phyloP scores from a whole-genome alignment of 257 asterid species.

The Avicennia marina region DNA sequence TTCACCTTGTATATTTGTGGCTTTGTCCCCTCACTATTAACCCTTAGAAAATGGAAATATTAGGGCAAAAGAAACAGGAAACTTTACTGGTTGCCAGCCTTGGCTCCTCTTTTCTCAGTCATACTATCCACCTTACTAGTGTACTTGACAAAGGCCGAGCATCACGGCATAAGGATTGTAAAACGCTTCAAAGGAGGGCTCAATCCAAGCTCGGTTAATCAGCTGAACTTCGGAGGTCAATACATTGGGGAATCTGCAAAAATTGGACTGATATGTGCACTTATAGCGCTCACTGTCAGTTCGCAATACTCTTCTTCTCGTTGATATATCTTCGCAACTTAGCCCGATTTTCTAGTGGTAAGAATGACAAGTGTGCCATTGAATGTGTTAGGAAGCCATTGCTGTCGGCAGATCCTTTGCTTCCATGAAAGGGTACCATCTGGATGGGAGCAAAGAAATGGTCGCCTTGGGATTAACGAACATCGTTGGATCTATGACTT shows the following conservation, averaged over 20 bases:
- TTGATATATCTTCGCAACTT: no score
- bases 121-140: slow-evolving; percentile 29
- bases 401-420: slow-evolving; percentile 91
- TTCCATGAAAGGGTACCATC: slow-evolving; percentile 66
- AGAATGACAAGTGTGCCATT: no score
- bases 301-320: no score
- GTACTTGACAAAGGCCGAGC: slow-evolving; percentile 58
- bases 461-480: slow-evolving; percentile 80
- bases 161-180: slow-evolving; percentile 67
- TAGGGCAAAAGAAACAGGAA: slow-evolving; percentile 2
- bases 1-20: no score
- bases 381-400: slow-evolving; percentile 92
- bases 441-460: slow-evolving; percentile 95
- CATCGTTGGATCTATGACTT: slow-evolving; percentile 65
- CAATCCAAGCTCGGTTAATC: slow-evolving; percentile 56
- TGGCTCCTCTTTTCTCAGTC: slow-evolving; percentile 9
- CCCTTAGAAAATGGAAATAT: no score
- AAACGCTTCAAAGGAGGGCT: slow-evolving; percentile 84
- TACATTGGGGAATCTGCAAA: slow-evolving; percentile 58
- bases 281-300: slow-evolving; percentile 75
- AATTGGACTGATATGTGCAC: slow-evolving; percentile 68
- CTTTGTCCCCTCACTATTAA: no score
- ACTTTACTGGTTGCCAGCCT: slow-evolving; percentile 4
- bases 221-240: slow-evolving; percentile 44
- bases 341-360: no score